Evolutionary conservation across 106 monocot genomes (phyloP), one percentile per base, ranked within the genome.

Genomic region (Vanilla planifolia): DNA sequence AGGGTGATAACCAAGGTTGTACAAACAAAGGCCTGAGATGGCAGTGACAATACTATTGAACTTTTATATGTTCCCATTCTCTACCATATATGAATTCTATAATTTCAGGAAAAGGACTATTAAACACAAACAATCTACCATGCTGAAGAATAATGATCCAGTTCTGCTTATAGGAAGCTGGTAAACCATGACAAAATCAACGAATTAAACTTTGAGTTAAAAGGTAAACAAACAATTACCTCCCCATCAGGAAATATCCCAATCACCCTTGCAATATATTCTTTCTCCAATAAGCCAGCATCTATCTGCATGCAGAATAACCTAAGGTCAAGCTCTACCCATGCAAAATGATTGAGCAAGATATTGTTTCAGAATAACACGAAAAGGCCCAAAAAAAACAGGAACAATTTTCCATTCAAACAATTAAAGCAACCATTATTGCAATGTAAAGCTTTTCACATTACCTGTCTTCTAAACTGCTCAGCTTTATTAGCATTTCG

Each of bases 401-500:
- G 19, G 33, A 57, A 10, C 35, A 57, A 34, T 21, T 30, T 17
- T 34, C 53, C 33, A 16, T 33, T 21, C 33, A 34, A 57, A 35
- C 21, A 30, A 53, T 7, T 19, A 33, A 57, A 33, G 8, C 19
- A 57, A n/a, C 10, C 17, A 21, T 4, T 20, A 26, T 3, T 53
- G 30, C 10, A 35, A 19, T 57, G 8, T 8, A 3, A 57, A 1
- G 19, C 17, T n/a, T 3, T 11, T 10, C 8, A 47, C 46, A 47
- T 37, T 71, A 98, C 96, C 92, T 98, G 91, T 65, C 85, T 76
- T 55, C 96, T 79, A 57, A 98, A 81, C 8, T 43, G 46, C 1
- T 98, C 96, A 29, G 96, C 91, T 76, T 80, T 91, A 37, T 70
- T 76, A 37, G 91, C 84, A 82, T 77, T 92, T 79, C 85, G 83